phyloP scores from a whole-genome alignment of 2,329 filamentous ascomycete species.

The Trichoderma arundinaceum region DNA sequence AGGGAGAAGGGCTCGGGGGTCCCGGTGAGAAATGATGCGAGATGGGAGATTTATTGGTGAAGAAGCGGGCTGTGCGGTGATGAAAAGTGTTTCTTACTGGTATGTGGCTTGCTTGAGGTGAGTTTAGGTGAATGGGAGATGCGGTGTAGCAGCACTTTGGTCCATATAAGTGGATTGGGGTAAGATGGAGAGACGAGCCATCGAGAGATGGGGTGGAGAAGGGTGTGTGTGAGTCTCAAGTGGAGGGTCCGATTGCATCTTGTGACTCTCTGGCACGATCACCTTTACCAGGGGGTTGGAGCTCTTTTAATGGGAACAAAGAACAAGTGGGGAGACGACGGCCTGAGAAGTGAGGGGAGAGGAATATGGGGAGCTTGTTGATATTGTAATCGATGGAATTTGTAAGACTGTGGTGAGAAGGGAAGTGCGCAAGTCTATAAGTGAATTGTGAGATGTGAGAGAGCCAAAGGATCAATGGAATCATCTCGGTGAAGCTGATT shows the following conservation, averaged over 20 bases:
- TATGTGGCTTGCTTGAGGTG: too few species aligned
- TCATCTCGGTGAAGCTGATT: neutral
- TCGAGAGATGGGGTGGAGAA: slow-evolving; percentile 1
- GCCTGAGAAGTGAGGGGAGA: neutral
- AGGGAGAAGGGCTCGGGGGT: neutral
- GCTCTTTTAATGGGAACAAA: neutral
- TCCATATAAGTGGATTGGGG: neutral
- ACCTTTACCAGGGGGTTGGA: neutral
- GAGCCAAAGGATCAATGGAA: neutral
- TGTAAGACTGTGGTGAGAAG: too few species aligned
- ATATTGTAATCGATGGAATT: too few species aligned
- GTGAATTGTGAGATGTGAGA: neutral
- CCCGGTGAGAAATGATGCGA: slow-evolving; percentile 7
- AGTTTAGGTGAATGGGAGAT: neutral
- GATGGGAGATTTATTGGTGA: neutral
- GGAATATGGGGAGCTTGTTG: neutral
- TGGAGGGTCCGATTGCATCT: slow-evolving; percentile 18
- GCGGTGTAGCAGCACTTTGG: neutral
- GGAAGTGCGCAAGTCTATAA: too few species aligned
- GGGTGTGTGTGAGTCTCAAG: neutral
- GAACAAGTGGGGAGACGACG: slow-evolving; percentile 2
- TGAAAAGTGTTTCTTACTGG: too few species aligned
- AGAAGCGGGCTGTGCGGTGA: too few species aligned
- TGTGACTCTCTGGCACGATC: slow-evolving; percentile 19
- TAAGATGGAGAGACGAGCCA: neutral